Evolutionary conservation across 1,284 basidiomycete genomes (phyloP).

Genomic region (Pascua sp.): DNA sequence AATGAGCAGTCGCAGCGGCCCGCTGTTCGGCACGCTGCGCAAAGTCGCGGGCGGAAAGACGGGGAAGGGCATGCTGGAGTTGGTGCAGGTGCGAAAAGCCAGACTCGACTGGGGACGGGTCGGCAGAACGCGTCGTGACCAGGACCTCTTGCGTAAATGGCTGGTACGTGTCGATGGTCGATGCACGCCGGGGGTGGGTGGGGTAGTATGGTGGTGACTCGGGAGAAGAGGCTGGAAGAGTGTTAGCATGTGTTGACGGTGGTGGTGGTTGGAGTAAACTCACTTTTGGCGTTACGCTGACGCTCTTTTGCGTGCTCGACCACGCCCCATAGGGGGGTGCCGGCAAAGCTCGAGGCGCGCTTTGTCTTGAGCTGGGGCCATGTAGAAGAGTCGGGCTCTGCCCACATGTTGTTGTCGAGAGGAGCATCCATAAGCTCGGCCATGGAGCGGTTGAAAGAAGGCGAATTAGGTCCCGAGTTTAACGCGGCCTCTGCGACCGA

Average conservation of each 20-base stretch:
- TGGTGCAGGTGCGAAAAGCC: slow-evolving; percentile 34
- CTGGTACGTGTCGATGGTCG: no score
- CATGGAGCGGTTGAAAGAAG: slow-evolving; percentile 24
- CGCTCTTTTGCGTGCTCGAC: slow-evolving; percentile 38
- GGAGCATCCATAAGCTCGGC: slow-evolving; percentile 7
- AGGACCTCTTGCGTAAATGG: slow-evolving; percentile 16
- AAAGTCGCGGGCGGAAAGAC: slow-evolving; percentile 34
- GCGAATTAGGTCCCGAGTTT: slow-evolving; percentile 40
- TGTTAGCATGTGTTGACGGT: no score
- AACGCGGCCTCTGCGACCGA: slow-evolving; percentile 45
- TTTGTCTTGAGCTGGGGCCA: slow-evolving; percentile 8
- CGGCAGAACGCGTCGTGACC: slow-evolving; percentile 34
- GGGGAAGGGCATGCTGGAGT: slow-evolving; percentile 32
- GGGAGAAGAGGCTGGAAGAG: no score
- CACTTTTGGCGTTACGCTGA: no score
- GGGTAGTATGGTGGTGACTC: no score
- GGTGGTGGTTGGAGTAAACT: no score
- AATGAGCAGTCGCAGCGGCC: slow-evolving; percentile 15
- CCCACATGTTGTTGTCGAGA: not conserved
- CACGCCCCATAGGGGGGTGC: slow-evolving; percentile 35
- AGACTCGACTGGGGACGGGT: slow-evolving; percentile 32
- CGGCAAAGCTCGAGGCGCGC: slow-evolving; percentile 16
- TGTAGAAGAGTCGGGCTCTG: not conserved
- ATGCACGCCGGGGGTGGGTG: no score
- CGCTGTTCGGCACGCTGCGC: slow-evolving; percentile 16